Conservation (phyloP, 352 stramenopile species). For the Phytophthora megakarya region DNA sequence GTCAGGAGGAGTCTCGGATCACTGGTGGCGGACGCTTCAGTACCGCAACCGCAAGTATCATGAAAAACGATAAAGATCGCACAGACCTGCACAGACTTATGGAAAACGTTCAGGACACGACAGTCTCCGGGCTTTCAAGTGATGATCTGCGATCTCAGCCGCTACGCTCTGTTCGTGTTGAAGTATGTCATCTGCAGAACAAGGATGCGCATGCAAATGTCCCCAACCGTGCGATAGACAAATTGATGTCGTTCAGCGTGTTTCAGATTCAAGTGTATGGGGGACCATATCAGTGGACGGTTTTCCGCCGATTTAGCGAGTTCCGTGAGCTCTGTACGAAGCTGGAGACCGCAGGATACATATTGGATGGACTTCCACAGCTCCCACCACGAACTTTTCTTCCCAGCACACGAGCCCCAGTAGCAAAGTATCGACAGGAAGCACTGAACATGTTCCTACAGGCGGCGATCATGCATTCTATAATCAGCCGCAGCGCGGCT, state of each 20-base stretch:
- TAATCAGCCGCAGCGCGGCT: conserved; percentile 63
- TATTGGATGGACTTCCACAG: conserved; percentile 61
- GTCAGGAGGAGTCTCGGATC: conserved; percentile 68
- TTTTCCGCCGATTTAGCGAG: conserved; percentile 87
- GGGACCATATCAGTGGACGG: conserved; percentile 84
- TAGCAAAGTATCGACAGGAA: conserved; percentile 79
- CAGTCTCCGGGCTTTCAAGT: conserved; percentile 69
- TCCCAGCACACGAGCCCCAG: conserved; percentile 63
- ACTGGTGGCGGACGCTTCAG: conserved; percentile 15
- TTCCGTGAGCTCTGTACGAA: conserved; percentile 64
- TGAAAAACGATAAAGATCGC: conserved; percentile 65
- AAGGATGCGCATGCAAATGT: conserved; percentile 86
- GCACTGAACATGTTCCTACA: conserved; percentile 80
- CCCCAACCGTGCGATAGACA: conserved; percentile 67
- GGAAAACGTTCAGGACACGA: conserved; percentile 83
- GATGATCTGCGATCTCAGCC: conserved; percentile 77
- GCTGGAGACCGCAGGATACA: conserved; percentile 53
- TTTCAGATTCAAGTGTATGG: conserved; percentile 86
- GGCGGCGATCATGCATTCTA: conserved; percentile 83
- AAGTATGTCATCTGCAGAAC: conserved; percentile 88
- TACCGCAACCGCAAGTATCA: conserved; percentile 14
- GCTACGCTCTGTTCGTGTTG: conserved; percentile 77
- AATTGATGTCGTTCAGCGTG: conserved; percentile 80
- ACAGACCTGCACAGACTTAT: conserved; percentile 78
- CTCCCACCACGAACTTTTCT: conserved; percentile 77